Conservation (phyloP, 2,329 filamentous ascomycete genomes). For the Fusarium fracticaudum region DNA sequence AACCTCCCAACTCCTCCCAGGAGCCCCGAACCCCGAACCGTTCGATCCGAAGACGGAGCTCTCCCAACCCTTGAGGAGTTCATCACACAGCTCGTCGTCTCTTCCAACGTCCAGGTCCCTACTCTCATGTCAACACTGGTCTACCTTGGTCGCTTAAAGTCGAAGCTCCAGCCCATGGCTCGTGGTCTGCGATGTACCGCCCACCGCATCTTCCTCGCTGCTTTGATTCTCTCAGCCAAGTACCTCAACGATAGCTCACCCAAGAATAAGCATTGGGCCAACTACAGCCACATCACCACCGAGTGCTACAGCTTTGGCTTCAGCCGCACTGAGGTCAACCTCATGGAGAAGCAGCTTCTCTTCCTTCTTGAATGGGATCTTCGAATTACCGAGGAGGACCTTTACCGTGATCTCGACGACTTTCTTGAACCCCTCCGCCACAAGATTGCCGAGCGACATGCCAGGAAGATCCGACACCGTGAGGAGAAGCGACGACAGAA, state of each 20-base stretch:
- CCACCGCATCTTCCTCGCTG: conserved; percentile 95
- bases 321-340: conserved; percentile 93
- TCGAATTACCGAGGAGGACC: conserved; percentile 83
- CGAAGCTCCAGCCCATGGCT: conserved; percentile 88
- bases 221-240: conserved; percentile 89
- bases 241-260: conserved; percentile 98
- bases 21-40: conserved; percentile 59
- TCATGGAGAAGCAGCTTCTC: conserved; percentile 99
- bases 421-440: conserved; percentile 88
- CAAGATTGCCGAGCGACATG: conserved; percentile 62
- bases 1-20: conserved; percentile 61
- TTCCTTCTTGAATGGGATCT: conserved; percentile 96
- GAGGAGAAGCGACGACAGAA: conserved; percentile 56
- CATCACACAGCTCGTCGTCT: conserved; percentile 89
- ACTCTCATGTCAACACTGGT: conserved; percentile 97
- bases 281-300: conserved; percentile 83
- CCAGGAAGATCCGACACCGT: conserved; percentile 60
- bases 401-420: conserved; percentile 85
- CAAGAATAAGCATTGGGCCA: conserved; percentile 99
- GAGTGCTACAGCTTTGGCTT: conserved; percentile 80
- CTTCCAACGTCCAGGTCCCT: conserved; percentile 95
- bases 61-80: conserved; percentile 89
- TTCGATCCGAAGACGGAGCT: conserved; percentile 58
- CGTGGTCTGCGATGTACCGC: conserved; percentile 97
- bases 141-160: conserved; percentile 86